Evolutionary conservation across 2,329 filamentous ascomycete genomes (phyloP), one percentile per base, ranked within the genome.

Genomic region (Daldinia sp.): DNA sequence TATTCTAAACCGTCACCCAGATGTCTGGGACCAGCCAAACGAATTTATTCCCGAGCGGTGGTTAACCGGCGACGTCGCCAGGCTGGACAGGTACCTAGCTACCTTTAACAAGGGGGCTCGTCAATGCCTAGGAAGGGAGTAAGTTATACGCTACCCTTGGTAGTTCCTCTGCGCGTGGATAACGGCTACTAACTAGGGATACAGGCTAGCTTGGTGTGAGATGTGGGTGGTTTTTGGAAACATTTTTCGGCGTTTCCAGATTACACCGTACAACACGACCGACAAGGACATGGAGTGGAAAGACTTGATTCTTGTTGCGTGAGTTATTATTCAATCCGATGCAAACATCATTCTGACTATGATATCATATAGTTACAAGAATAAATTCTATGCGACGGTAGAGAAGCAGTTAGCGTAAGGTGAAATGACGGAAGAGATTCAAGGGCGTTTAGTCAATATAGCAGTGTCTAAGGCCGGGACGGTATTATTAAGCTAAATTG

Each of bases 121-220:
- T 3, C 51, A 54, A 10, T 54, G 51, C 3, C 9, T 54, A 20
- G 51, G 51, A n/a, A 54, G 13, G 39, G 51, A 54, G 51, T 54
- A 54, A 39, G 51, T 13, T 33, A 54, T 28, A 10, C 4, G 18
- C 30, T 26, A 37, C 7, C 12, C 10, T 15, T 28, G 23, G 23
- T 3, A 3, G n/a, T 26, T 50, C 0, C 12, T 15, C 35, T 4
- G 3, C 46, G 9, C 13, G 20, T 37, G 35, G 10, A 54, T 7
- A 37, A 3, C 3, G 3, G 3, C 13, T 37, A n/a, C 35, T 54
- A 39, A 54, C 18, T 39, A 26, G 30, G 20, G 20, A 23, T 39
- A 39, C 7, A 54, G 51, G n/a, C 51, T 54, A 9, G 51, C 51
- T 37, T 54, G 51, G 51, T 54, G 51, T n/a, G 51, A 54, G 35